Percentiles rank a stretch among this genome's conserved stretches.
These are phyloP conservation scores for Cenchrus fungigraminus DNA, from an alignment of 176 grass and related monocot species.

Conservation along the genomic window DNA sequence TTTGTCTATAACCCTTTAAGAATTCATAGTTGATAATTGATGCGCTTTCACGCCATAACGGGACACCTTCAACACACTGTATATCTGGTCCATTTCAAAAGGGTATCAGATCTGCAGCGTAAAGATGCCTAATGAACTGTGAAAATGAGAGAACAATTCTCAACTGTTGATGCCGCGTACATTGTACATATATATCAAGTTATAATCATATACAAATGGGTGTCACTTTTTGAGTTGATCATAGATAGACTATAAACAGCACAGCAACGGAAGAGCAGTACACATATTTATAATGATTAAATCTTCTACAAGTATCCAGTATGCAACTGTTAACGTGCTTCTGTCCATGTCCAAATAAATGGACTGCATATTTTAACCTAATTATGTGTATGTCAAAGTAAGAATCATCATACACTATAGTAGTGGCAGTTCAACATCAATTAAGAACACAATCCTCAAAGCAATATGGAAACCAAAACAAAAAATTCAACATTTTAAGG, in stretches of 20 bases:
- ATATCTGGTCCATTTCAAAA: constrained; percentile 69
- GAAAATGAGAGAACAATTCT: constrained; percentile 4
- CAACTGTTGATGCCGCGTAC: background rate
- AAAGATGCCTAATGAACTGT: constrained; percentile 14
- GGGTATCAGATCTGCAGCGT: constrained; percentile 34
- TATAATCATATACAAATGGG: constrained; percentile 20
- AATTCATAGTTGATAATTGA: constrained; percentile 66
- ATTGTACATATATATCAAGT: background rate
- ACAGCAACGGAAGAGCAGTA: constrained; percentile 5
- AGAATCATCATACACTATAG: constrained; percentile 17
- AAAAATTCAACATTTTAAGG: background rate
- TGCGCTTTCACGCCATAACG: constrained; percentile 67
- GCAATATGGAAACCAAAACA: background rate
- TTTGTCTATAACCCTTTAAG: constrained; percentile 67
- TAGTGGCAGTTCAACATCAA: constrained; percentile 20
- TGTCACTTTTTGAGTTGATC: background rate
- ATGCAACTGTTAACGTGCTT: background rate
- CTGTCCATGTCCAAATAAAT: background rate
- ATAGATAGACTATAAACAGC: constrained; percentile 5
- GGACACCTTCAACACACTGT: constrained; percentile 71
- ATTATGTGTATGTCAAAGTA: background rate
- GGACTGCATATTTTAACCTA: background rate
- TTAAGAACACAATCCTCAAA: background rate
- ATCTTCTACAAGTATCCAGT: background rate
- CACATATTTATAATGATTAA: constrained; percentile 7